Conservation (phyloP, 768 basidiomycete genomes). For the Podaxis sp. region DNA sequence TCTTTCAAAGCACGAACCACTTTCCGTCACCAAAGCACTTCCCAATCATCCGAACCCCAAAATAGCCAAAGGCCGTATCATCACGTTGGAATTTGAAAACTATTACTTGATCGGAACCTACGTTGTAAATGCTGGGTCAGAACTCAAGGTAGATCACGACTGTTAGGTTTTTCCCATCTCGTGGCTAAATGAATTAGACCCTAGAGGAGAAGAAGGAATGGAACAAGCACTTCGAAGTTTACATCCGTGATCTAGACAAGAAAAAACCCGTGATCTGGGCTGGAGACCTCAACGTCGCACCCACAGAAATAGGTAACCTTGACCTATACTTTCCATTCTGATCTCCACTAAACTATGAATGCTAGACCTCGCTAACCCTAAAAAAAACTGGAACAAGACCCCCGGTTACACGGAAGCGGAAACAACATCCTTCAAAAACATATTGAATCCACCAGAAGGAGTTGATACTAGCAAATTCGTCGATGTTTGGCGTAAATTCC, state of each 20-base stretch:
- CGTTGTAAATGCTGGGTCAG: conserved; percentile 78
- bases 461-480: conserved; percentile 52
- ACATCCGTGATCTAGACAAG: conserved; percentile 71
- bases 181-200: conserved; percentile 47
- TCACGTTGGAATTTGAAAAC: conserved; percentile 78
- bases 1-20: conserved; percentile 73
- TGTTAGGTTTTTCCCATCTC: background rate
- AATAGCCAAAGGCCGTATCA: conserved; percentile 70
- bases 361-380: conserved; percentile 67
- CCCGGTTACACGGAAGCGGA: conserved; percentile 84
- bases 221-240: conserved; percentile 74
- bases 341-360: background rate
- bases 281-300: conserved; percentile 87
- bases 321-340: background rate
- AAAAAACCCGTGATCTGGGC: conserved; percentile 87
- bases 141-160: conserved; percentile 57
- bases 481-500: conserved; percentile 76
- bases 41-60: conserved; percentile 71
- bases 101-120: conserved; percentile 78
- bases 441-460: conserved; percentile 55
- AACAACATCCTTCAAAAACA: conserved; percentile 69
- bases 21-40: conserved; percentile 63
- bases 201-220: conserved; percentile 75
- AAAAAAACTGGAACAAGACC: conserved; percentile 85
- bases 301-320: conserved; percentile 62